These are phyloP conservation scores for Argentina anserina DNA, from an alignment of 306 rosid species.

Conservation along the genomic window DNA sequence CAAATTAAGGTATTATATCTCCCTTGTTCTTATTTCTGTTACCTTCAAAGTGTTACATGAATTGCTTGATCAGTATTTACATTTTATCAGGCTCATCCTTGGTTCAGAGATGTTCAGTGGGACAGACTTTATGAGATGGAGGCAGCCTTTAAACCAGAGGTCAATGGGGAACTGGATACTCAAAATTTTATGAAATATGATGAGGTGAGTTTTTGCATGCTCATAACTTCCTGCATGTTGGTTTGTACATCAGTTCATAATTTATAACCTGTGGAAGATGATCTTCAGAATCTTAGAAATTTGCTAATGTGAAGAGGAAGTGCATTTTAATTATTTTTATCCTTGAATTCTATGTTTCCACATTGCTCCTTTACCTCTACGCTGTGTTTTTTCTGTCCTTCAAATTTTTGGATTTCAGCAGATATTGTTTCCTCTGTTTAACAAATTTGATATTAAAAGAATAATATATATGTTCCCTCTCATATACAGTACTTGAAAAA, in stretches of 20 bases:
- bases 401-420: background rate
- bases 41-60: background rate
- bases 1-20: slow-evolving; percentile 62
- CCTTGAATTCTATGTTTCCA: slow-evolving; percentile 6
- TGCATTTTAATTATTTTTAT: slow-evolving; percentile 1
- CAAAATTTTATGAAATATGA: slow-evolving; percentile 91
- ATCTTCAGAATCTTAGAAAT: background rate
- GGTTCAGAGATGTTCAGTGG: slow-evolving; percentile 81
- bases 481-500: slow-evolving; percentile 6
- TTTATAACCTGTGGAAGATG: background rate
- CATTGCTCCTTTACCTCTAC: background rate
- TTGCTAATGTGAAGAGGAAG: background rate
- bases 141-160: slow-evolving; percentile 94
- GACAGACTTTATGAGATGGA: slow-evolving; percentile 72
- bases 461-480: slow-evolving; percentile 13
- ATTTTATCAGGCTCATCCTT: slow-evolving; percentile 70
- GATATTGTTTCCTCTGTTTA: background rate
- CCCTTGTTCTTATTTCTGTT: background rate
- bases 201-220: slow-evolving; percentile 47
- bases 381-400: slow-evolving; percentile 5
- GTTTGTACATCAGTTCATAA: background rate
- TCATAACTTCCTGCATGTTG: slow-evolving; percentile 5
- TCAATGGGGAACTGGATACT: slow-evolving; percentile 85
- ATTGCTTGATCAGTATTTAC: background rate
- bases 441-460: background rate